These are phyloP conservation scores for Fomitopsis schrenkii DNA, from an alignment of 1,284 basidiomycete genomes.

Conservation along the genomic window DNA sequence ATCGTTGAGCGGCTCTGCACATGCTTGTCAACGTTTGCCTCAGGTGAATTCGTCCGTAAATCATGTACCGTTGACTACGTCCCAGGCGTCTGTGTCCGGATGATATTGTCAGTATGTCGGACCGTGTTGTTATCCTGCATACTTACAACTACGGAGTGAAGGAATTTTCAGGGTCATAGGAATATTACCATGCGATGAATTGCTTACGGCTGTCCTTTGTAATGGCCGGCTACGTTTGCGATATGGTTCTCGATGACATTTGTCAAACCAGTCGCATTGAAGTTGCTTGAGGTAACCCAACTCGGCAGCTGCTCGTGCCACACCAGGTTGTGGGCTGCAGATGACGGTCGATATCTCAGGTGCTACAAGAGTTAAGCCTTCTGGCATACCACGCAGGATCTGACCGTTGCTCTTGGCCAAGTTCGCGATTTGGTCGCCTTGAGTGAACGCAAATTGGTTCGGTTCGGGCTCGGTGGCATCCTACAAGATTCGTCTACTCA, in stretches of 20 bases:
- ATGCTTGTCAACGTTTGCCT: background rate
- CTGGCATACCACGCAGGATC: conserved; percentile 23
- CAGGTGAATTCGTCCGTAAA: background rate
- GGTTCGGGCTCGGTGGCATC: conserved; percentile 49
- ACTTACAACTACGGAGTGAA: conserved; percentile 20
- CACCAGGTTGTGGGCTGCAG: conserved; percentile 39
- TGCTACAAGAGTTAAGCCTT: no score
- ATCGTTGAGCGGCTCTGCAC: conserved; percentile 50
- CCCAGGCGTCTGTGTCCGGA: conserved; percentile 26
- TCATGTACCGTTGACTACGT: conserved; percentile 34
- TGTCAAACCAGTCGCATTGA: conserved; percentile 38
- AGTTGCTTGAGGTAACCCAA: conserved; percentile 45
- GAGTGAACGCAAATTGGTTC: conserved; percentile 42
- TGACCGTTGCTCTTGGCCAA: conserved; percentile 41
- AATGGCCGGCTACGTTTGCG: conserved; percentile 44
- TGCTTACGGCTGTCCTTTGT: conserved; percentile 45
- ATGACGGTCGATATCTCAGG: background rate
- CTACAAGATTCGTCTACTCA: conserved; percentile 18
- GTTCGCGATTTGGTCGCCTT: conserved; percentile 42
- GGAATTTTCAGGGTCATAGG: background rate
- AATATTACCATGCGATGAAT: no score
- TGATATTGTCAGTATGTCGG: background rate
- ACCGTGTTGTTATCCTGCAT: background rate
- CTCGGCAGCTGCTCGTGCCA: conserved; percentile 53
- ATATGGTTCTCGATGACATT: conserved; percentile 43